Base-by-base conservation (phyloP, 805 yeast species). In the Ascoidea rubescens region DNA sequence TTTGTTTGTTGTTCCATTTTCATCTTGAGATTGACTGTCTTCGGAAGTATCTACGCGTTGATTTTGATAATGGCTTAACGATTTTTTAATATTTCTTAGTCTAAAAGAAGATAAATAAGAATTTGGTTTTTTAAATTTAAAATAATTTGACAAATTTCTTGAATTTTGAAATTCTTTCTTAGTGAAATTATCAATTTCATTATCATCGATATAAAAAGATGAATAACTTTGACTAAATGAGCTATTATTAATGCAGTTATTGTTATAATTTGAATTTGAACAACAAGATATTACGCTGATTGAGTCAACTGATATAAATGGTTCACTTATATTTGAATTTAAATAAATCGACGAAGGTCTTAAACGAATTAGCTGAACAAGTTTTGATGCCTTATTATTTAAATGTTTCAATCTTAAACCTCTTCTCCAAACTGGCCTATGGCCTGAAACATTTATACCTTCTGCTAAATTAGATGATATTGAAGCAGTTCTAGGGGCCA, bases 261-360 rank as follows among this genome's bases (percentile, higher is more conserved):
- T 37, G 8, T 8, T 10, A 8, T 37, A 2, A 37, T 37, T 37
- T 37, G 43, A 14, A 37, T 37, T 37, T 7, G 48, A 53, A 4
- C 49, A 52, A 4, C 42, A 48, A 16, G 31, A 37, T 3, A 49
- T 46, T 10, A 37, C 51, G 8, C 10, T 31, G 28, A 48, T 60
- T 21, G 46, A 49, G 12, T 37, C 43, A 37, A 21, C 3, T 3
- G 28, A 21, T 21, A 21, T 21, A 21, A 21, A 21, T 21, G 28
- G 3, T 21, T 21, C 28, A 21, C 28, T 21, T 21, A 21, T 37
- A 37, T 37, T 14, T 10, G 8, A 37, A 37, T 37, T 10, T 10
- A 10, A 10, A 37, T 37, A 37, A 2, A 10, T 37, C 4, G 8
- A 10, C 14, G 43, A 37, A 37, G 43, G 14, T 37, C 14, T 37